Evolutionary conservation across 73 alveolate species (phyloP), one percentile per base, ranked within the genome.

Genomic region (Blepharisma japonicum): DNA sequence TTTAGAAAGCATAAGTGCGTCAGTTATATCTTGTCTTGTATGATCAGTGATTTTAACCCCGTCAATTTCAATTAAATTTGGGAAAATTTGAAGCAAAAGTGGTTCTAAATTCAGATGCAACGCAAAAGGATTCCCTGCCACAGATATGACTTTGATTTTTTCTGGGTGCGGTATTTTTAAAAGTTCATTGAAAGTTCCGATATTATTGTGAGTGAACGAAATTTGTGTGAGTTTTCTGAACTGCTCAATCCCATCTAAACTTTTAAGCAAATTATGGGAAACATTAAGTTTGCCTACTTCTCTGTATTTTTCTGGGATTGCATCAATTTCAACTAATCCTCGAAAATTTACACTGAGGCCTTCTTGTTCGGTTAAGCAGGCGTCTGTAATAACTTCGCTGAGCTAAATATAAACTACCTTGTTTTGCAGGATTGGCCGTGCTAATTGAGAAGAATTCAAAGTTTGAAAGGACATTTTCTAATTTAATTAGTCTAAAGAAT

Each of bases 11-110:
- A 25, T 39, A 25, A 61, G 14, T 25, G 47, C 74, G 23, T 61
- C 74, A 11, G 14, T 18, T 25, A 61, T 14, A 5, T 61, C 74
- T 25, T 61, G 74, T 48, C 74, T 14, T 14, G 74, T 25, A 61
- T 61, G 74, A 25, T 61, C 74, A 61, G 74, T 61, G 39, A 61
- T 61, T 61, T 61, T 61, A 18, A 18, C 23, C 47, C 74, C 74
- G 5, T 61, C 46, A 25, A 61, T 18, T 25, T 61, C 74, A 9
- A 61, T 39, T 14, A 61, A 25, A 18, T 39, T n/a, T 61, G 74
- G 74, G 3, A 61, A 61, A 61, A 61, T 61, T 14, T 14, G 39
- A n/a, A 61, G 47, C n/a, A n/a, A 8, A 20, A 18, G 47, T 61
- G 74, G 46, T 8, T 14, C 47, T 5, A 61, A 14, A 39, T 61